Conservation (phyloP, 768 basidiomycete species). For the Serendipita sp. region DNA sequence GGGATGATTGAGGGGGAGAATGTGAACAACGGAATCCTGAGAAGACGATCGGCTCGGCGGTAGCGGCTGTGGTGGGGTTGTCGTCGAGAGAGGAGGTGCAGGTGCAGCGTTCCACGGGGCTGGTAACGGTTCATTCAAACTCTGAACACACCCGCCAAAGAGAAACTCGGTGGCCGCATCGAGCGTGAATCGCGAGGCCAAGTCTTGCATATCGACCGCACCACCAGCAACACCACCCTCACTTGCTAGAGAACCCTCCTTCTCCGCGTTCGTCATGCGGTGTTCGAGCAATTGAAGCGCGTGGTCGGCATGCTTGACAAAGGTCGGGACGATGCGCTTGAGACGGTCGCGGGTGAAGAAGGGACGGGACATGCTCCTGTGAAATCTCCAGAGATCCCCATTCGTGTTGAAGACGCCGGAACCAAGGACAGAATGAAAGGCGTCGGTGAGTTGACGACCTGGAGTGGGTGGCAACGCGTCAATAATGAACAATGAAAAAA, state of each 20-base stretch:
- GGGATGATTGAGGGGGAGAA: slow-evolving; percentile 30
- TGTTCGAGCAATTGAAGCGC: slow-evolving; percentile 32
- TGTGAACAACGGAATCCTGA: slow-evolving; percentile 33
- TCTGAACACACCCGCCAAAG: slow-evolving; percentile 42
- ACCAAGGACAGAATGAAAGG: slow-evolving; percentile 37
- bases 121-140: slow-evolving; percentile 34
- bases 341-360: slow-evolving; percentile 52
- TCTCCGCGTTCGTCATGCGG: too few relatives aligned
- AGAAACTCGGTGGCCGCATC: slow-evolving; percentile 54
- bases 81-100: slow-evolving; percentile 16
- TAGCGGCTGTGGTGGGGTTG: slow-evolving; percentile 40
- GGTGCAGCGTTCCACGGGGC: neutral
- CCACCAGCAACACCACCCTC: slow-evolving; percentile 20
- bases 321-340: slow-evolving; percentile 42
- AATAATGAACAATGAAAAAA: neutral
- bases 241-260: too few relatives aligned
- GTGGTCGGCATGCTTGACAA: slow-evolving; percentile 35
- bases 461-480: neutral
- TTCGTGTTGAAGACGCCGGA: slow-evolving; percentile 43
- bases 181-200: slow-evolving; percentile 46
- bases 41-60: slow-evolving; percentile 36
- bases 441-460: slow-evolving; percentile 23
- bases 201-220: slow-evolving; percentile 40
- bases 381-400: slow-evolving; percentile 35
- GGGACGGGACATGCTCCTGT: slow-evolving; percentile 51